Conservation (phyloP, 805 yeast species). For the Spathaspora passalidarum region DNA sequence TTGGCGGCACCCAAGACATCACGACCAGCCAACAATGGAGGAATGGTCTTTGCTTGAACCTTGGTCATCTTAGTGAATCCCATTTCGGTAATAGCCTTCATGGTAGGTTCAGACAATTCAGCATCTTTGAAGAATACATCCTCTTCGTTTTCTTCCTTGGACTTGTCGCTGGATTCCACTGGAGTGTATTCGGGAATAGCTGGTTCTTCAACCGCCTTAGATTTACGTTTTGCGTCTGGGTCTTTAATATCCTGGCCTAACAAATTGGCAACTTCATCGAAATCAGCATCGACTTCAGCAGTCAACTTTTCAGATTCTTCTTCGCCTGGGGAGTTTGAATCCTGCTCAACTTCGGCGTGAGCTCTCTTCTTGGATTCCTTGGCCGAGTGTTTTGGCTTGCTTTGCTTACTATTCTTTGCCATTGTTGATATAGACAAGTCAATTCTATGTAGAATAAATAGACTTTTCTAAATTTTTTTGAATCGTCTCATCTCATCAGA, state of each 20-base stretch:
- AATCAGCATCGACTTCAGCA: slow-evolving; percentile 55
- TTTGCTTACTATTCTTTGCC: slow-evolving; percentile 1
- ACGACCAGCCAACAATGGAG: slow-evolving; percentile 92
- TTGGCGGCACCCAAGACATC: slow-evolving; percentile 99
- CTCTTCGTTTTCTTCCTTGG: slow-evolving; percentile 9
- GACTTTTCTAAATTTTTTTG: not conserved
- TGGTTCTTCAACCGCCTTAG: slow-evolving; percentile 15
- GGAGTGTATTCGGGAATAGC: slow-evolving; percentile 24
- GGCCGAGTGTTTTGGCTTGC: not conserved
- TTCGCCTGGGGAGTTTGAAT: slow-evolving; percentile 12
- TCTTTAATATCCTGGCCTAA: slow-evolving; percentile 44
- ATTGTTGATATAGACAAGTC: not conserved
- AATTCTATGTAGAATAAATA: not conserved
- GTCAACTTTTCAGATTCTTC: slow-evolving; percentile 43
- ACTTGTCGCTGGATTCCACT: not conserved
- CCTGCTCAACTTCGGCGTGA: slow-evolving; percentile 27
- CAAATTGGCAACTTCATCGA: slow-evolving; percentile 54
- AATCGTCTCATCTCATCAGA: not conserved
- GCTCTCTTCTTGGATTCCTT: slow-evolving; percentile 7
- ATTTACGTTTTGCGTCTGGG: slow-evolving; percentile 22
- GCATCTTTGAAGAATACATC: slow-evolving; percentile 37
- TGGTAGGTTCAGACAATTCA: slow-evolving; percentile 76
- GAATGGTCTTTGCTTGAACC: slow-evolving; percentile 94
- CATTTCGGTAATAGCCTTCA: slow-evolving; percentile 79
- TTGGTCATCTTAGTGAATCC: slow-evolving; percentile 90